Conservation (phyloP, 345 rosid species). For the Nephelium lappaceum region DNA sequence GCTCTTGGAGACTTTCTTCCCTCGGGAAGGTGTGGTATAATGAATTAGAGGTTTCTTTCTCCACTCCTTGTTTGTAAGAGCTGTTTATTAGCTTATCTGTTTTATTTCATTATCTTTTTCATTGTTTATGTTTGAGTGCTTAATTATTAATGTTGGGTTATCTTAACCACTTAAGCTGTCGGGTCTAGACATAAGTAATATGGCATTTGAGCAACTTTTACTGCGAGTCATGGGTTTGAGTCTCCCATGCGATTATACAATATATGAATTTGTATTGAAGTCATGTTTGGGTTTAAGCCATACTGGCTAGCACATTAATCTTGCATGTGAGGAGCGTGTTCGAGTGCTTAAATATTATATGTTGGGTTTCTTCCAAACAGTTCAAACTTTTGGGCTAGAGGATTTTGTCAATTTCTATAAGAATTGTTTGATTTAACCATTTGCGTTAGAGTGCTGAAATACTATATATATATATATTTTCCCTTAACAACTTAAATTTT, state of each 20-base stretch:
- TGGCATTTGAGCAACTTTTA: not conserved
- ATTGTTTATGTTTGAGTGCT: not conserved
- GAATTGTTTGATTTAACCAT: not conserved
- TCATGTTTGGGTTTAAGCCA: too few relatives aligned
- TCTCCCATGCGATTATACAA: not conserved
- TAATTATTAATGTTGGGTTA: not conserved
- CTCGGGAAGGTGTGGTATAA: conserved; percentile 61
- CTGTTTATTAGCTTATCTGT: conserved; percentile 16
- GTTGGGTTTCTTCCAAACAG: not conserved
- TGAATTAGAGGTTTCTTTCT: conserved; percentile 22
- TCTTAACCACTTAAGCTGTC: not conserved
- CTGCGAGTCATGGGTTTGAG: not conserved
- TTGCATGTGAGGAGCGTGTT: too few relatives aligned
- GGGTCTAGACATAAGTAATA: not conserved
- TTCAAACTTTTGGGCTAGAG: not conserved
- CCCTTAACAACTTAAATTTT: too few relatives aligned
- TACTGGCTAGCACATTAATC: too few relatives aligned
- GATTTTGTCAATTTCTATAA: not conserved
- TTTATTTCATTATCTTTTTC: not conserved
- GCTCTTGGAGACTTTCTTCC: conserved; percentile 97
- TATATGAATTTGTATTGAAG: too few relatives aligned
- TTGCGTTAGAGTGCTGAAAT: too few relatives aligned
- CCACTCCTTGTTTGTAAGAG: conserved; percentile 23
- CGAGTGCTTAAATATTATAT: not conserved
- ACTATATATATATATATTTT: too few relatives aligned